Evolutionary conservation across 169 alveolate species (phyloP).

Genomic region (Plasmodium gonderi): DNA sequence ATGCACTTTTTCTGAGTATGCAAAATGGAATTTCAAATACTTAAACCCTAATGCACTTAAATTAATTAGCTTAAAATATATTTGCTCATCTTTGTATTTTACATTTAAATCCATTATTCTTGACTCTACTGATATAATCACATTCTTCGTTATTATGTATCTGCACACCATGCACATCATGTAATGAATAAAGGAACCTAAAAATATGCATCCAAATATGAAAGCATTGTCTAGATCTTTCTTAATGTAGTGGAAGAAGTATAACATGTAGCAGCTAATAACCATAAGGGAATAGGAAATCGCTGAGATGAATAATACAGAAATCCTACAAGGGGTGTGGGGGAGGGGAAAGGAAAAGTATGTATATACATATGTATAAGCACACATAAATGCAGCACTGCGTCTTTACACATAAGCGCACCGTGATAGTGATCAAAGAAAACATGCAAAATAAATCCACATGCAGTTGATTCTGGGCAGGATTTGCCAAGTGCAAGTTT

Average conservation of each 20-base stretch:
- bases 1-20: neutral
- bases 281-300: conserved; percentile 25
- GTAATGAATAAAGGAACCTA: conserved; percentile 36
- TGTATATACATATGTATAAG: neutral
- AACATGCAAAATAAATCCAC: too few species aligned
- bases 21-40: conserved; percentile 28
- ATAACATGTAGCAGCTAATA: neutral
- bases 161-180: conserved; percentile 33
- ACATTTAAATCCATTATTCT: conserved; percentile 10
- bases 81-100: conserved; percentile 39
- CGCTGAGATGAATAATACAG: conserved; percentile 26
- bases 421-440: too few species aligned
- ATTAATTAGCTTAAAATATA: conserved; percentile 56
- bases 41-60: conserved; percentile 35
- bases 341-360: neutral
- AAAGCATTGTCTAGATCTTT: neutral
- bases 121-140: conserved; percentile 19
- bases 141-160: conserved; percentile 36
- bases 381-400: neutral
- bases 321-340: neutral
- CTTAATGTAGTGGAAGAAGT: neutral
- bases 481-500: too few species aligned
- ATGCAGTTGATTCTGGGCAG: too few species aligned
- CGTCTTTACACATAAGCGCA: neutral
- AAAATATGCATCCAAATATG: conserved; percentile 27